These are phyloP conservation scores for Fomes fomentarius DNA, from an alignment of 1,284 basidiomycete genomes.

Conservation along the genomic window DNA sequence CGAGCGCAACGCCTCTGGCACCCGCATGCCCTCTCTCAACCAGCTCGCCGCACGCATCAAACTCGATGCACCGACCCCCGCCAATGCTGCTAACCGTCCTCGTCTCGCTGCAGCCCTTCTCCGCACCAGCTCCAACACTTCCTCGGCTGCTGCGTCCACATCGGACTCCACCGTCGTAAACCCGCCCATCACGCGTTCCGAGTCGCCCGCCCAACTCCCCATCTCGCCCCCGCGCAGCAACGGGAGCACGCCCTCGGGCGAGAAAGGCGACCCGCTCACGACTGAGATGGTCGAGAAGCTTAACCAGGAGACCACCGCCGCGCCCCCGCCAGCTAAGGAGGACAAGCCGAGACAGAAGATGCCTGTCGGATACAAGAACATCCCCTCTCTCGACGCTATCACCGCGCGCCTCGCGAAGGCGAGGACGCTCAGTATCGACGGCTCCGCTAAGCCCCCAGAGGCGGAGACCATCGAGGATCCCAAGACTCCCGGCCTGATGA, in stretches of 20 bases:
- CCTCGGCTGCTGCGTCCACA: constrained; percentile 40
- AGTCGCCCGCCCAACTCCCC: constrained; percentile 49
- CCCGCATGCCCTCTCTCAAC: constrained; percentile 73
- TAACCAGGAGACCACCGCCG: constrained; percentile 23
- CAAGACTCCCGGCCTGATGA: constrained; percentile 73
- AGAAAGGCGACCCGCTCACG: constrained; percentile 57
- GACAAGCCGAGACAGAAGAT: constrained; percentile 48
- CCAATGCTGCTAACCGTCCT: constrained; percentile 52
- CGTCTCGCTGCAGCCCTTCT: constrained; percentile 75
- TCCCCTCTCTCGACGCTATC: constrained; percentile 81
- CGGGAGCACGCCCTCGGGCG: constrained; percentile 37
- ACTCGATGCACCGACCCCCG: constrained; percentile 42
- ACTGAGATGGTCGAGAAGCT: constrained; percentile 35
- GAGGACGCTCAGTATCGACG: constrained; percentile 71
- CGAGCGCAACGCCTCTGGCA: constrained; percentile 37
- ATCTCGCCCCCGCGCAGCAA: constrained; percentile 49
- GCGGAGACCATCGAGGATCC: constrained; percentile 77
- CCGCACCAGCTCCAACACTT: constrained; percentile 61
- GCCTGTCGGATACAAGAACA: constrained; percentile 81
- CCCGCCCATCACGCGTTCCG: constrained; percentile 62
- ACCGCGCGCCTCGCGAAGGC: constrained; percentile 73
- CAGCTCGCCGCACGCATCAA: constrained; percentile 79
- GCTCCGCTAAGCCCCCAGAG: constrained; percentile 71
- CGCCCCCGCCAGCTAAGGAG: constrained; percentile 11
- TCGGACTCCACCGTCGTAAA: constrained; percentile 68